These are phyloP conservation scores for Aspergillus clavatus DNA, from an alignment of 2,329 filamentous ascomycete genomes.

Conservation along the genomic window DNA sequence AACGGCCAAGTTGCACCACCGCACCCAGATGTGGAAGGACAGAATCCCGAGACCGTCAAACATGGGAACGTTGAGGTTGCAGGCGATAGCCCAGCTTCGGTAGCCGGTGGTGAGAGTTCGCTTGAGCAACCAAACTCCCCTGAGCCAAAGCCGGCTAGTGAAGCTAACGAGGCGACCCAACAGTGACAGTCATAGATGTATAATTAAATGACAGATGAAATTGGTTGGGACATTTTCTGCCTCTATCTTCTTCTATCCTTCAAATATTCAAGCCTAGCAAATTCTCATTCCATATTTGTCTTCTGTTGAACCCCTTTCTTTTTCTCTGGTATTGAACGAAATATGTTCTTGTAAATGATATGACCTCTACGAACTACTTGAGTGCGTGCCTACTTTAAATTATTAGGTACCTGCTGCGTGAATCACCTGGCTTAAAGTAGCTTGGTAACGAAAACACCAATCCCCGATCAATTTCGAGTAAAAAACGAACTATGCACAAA, in stretches of 20 bases:
- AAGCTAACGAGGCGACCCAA: slow-evolving; percentile 45
- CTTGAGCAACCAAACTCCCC: slow-evolving; percentile 32
- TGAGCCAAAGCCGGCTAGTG: slow-evolving; percentile 45
- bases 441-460: slow-evolving; percentile 15
- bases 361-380: slow-evolving; percentile 1
- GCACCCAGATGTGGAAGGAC: slow-evolving; percentile 55
- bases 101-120: slow-evolving; percentile 35
- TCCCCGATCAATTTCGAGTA: slow-evolving; percentile 29
- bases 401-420: not conserved
- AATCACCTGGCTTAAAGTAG: not conserved
- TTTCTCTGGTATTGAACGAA: slow-evolving; percentile 16
- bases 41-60: slow-evolving; percentile 53
- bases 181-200: slow-evolving; percentile 17
- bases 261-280: slow-evolving; percentile 1
- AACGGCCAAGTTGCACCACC: slow-evolving; percentile 44
- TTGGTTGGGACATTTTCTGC: slow-evolving; percentile 6
- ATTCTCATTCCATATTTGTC: slow-evolving; percentile 15
- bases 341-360: slow-evolving; percentile 16
- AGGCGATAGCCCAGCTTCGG: slow-evolving; percentile 38
- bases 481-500: slow-evolving; percentile 33
- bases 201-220: slow-evolving; percentile 13
- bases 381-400: slow-evolving; percentile 2
- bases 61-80: slow-evolving; percentile 33
- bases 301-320: slow-evolving; percentile 9
- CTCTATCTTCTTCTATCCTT: slow-evolving; percentile 9